Percentiles rank a stretch among this genome's conserved stretches.
Conservation (phyloP, 768 basidiomycete species). For the Chalciporus piperatus region DNA sequence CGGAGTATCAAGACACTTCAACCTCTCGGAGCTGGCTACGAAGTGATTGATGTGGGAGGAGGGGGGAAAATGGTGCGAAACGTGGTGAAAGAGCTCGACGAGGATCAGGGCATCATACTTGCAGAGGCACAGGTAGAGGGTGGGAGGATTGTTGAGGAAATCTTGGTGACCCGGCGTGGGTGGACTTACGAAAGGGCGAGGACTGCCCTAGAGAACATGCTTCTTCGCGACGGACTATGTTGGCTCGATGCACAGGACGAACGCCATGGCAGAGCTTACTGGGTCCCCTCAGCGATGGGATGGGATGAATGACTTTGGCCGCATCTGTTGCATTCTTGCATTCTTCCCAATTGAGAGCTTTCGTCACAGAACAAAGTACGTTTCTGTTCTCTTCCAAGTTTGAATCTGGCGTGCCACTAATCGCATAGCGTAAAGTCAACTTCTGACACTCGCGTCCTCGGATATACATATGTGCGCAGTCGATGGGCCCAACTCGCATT, state of each 20-base stretch:
- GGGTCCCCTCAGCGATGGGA: constrained; percentile 84
- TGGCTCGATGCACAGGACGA: constrained; percentile 94
- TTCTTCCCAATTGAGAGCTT: background rate
- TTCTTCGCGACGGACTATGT: constrained; percentile 85
- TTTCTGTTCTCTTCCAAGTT: background rate
- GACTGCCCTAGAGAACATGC: constrained; percentile 84
- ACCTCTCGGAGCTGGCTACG: constrained; percentile 90
- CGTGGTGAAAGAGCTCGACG: constrained; percentile 87
- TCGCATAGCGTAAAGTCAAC: background rate
- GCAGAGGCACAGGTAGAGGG: constrained; percentile 66
- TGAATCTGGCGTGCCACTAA: background rate
- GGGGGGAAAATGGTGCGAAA: constrained; percentile 80
- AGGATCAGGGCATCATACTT: constrained; percentile 82
- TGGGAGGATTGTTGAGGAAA: constrained; percentile 66
- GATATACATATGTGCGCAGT: background rate
- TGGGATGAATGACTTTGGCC: constrained; percentile 58
- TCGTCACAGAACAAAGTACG: background rate
- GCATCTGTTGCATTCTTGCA: background rate
- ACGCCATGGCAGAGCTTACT: constrained; percentile 63
- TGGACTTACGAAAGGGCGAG: constrained; percentile 81
- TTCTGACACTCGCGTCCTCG: background rate
- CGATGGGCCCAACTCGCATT: background rate
- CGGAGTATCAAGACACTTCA: constrained; percentile 83
- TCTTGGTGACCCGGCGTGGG: constrained; percentile 55
- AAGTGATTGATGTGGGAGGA: constrained; percentile 70